These are phyloP conservation scores for Xanthoconium separans DNA, from an alignment of 1,284 basidiomycete genomes.

Conservation along the genomic window DNA sequence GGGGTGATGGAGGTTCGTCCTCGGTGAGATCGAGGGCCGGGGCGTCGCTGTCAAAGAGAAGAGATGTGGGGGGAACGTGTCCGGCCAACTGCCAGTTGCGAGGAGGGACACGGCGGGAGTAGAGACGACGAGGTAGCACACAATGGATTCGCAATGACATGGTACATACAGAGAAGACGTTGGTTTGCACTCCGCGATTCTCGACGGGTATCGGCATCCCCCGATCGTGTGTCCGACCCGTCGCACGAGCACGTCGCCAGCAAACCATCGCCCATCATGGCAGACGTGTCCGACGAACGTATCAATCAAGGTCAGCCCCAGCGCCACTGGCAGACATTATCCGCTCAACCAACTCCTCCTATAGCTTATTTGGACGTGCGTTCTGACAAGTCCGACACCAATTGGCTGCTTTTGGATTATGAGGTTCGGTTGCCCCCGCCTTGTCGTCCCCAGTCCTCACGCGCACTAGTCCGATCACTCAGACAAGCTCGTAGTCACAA, in stretches of 20 bases:
- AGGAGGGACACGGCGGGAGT: conserved; percentile 25
- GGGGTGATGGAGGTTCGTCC: conserved; percentile 45
- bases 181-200: conserved; percentile 27
- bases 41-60: conserved; percentile 44
- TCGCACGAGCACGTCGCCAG: not conserved
- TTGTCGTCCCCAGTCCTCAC: conserved; percentile 9
- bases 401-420: conserved; percentile 87
- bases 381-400: conserved; percentile 76
- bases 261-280: conserved; percentile 49
- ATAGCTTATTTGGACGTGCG: conserved; percentile 86
- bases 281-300: conserved; percentile 75
- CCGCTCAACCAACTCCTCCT: conserved; percentile 12
- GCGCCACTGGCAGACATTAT: too few relatives aligned
- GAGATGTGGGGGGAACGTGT: conserved; percentile 48
- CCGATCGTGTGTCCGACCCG: conserved; percentile 12
- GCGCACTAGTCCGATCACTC: conserved; percentile 68
- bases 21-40: conserved; percentile 48
- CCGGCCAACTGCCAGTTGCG: conserved; percentile 52
- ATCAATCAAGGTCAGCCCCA: conserved; percentile 71
- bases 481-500: conserved; percentile 75
- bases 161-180: not conserved
- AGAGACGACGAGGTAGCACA: conserved; percentile 21
- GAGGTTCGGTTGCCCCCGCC: conserved; percentile 46
- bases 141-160: conserved; percentile 20
- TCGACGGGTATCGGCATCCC: conserved; percentile 21